These are phyloP conservation scores for Colletotrichum chrysophilum DNA, from an alignment of 2,329 filamentous ascomycete genomes.

Conservation along the genomic window DNA sequence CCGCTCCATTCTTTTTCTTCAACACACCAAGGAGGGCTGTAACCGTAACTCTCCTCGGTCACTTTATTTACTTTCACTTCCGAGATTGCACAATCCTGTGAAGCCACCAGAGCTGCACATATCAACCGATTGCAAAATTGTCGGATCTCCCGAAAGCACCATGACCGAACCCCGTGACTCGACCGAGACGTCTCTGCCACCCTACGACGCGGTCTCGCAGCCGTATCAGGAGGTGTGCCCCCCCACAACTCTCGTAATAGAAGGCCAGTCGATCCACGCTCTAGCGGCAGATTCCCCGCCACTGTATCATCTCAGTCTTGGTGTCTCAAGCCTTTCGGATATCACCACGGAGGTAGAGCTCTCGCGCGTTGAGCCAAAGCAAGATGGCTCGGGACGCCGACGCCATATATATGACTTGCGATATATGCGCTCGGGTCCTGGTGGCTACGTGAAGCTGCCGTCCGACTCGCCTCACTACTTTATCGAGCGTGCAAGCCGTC, in stretches of 20 bases:
- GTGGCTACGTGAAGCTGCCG: background rate
- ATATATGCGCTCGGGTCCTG: background rate
- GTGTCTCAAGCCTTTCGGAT: background rate
- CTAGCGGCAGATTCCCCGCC: background rate
- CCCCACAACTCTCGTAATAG: background rate
- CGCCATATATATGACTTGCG: conserved; percentile 6
- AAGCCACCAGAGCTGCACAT: too few relatives aligned
- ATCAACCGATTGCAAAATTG: background rate
- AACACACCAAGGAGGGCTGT: too few relatives aligned
- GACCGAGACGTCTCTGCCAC: background rate
- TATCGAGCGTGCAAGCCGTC: background rate
- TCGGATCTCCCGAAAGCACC: background rate
- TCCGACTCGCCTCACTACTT: background rate
- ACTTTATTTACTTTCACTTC: too few relatives aligned
- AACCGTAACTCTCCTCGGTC: too few relatives aligned
- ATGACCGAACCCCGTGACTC: background rate
- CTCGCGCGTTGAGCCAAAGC: background rate
- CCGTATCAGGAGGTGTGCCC: background rate
- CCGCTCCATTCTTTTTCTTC: too few relatives aligned
- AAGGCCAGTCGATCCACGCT: background rate
- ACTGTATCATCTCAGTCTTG: background rate
- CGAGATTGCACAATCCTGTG: too few relatives aligned
- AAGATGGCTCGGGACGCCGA: background rate
- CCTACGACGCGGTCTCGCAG: background rate
- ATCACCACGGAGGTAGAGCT: conserved; percentile 1